Conservation (phyloP, 768 basidiomycete genomes). For the Lactifluus subvellereus region DNA sequence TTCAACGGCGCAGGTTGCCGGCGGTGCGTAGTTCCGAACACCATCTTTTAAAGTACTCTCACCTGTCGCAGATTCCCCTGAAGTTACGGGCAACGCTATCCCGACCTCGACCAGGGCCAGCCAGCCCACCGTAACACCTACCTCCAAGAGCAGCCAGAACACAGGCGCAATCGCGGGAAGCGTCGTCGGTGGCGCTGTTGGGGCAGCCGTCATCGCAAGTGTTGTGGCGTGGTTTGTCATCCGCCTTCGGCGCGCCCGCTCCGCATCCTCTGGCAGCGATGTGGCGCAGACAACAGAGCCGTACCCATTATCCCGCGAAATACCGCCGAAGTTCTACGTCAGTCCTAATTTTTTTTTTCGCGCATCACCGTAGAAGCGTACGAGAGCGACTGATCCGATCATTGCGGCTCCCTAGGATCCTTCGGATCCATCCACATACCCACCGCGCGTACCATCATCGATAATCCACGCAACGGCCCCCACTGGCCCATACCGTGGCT, state of each 20-base stretch:
- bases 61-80: constrained; percentile 1
- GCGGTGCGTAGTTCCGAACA: not conserved
- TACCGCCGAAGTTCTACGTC: constrained; percentile 17
- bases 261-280: constrained; percentile 20
- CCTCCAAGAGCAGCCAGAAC: constrained; percentile 24
- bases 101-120: not conserved
- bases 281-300: not conserved
- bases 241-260: constrained; percentile 29
- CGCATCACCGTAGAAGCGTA: not conserved
- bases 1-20: not conserved
- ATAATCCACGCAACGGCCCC: constrained; percentile 12
- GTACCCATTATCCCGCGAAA: not conserved
- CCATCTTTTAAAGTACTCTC: not conserved
- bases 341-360: not conserved
- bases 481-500: not conserved
- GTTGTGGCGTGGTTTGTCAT: constrained; percentile 37
- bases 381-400: not conserved
- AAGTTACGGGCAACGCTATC: not conserved
- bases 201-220: constrained; percentile 39
- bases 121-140: not conserved
- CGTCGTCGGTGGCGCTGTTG: constrained; percentile 50
- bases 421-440: constrained; percentile 24
- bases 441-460: constrained; percentile 6
- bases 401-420: constrained; percentile 16
- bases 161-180: constrained; percentile 62